Conservation (phyloP, 768 basidiomycete species). For the Kockovaella imperatae region DNA sequence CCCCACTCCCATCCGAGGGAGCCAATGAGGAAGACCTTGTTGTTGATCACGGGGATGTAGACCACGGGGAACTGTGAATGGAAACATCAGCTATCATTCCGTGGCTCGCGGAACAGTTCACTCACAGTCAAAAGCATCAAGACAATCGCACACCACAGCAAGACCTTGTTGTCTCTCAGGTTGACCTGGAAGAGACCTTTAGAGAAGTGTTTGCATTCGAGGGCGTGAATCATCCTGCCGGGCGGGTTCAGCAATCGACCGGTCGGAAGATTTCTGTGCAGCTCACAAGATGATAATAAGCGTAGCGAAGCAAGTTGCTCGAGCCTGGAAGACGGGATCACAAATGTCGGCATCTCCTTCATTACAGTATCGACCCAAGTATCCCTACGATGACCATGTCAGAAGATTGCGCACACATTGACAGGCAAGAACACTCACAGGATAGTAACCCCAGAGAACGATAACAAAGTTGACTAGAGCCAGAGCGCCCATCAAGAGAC, state of each 20-base stretch:
- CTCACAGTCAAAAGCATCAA: constrained; percentile 31
- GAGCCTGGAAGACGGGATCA: constrained; percentile 45
- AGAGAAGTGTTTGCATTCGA: constrained; percentile 45
- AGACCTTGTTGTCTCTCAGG: constrained; percentile 44
- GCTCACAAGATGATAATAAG: constrained; percentile 42
- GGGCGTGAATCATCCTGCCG: constrained; percentile 29
- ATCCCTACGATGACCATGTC: constrained; percentile 6
- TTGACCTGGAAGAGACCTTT: constrained; percentile 42
- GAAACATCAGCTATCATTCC: neutral
- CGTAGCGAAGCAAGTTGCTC: constrained; percentile 45
- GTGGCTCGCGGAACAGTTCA: neutral
- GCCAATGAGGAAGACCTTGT: constrained; percentile 44
- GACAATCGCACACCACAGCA: constrained; percentile 40
- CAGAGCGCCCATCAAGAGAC: constrained; percentile 43
- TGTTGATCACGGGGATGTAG: constrained; percentile 45
- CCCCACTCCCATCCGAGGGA: constrained; percentile 47
- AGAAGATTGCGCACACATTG: no score
- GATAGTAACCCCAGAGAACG: constrained; percentile 44
- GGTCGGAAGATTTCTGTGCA: neutral
- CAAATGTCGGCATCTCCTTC: constrained; percentile 40
- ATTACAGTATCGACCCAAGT: constrained; percentile 43
- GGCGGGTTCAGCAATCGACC: neutral
- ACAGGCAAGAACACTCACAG: constrained; percentile 30
- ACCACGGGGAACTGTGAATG: constrained; percentile 43
- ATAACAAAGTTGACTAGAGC: constrained; percentile 45